Evolutionary conservation across 2,329 filamentous ascomycete species (phyloP).

Genomic region (Beauveria varroae): DNA sequence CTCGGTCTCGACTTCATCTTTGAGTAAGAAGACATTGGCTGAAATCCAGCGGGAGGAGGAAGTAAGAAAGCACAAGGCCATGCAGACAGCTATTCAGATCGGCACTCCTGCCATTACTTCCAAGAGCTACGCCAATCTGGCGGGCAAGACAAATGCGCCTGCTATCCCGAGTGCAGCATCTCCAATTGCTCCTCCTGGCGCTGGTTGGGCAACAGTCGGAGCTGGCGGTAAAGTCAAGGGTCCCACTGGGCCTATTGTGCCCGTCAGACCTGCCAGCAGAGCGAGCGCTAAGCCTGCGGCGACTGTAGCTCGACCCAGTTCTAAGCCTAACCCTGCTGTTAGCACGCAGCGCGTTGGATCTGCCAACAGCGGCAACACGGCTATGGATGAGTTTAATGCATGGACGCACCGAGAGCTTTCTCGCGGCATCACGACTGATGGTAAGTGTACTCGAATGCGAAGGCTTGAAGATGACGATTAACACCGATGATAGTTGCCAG

Average conservation of each 20-base stretch:
- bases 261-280: constrained; percentile 36
- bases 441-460: constrained; percentile 30
- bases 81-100: constrained; percentile 41
- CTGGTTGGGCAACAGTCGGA: constrained; percentile 90
- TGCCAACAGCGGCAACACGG: constrained; percentile 37
- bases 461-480: not conserved
- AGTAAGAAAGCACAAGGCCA: constrained; percentile 70
- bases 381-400: constrained; percentile 88
- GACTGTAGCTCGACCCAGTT: constrained; percentile 42
- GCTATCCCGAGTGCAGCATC: constrained; percentile 21
- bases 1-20: constrained; percentile 12
- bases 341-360: constrained; percentile 13
- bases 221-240: constrained; percentile 86
- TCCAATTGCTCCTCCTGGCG: constrained; percentile 33
- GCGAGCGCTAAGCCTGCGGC: constrained; percentile 34
- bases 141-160: constrained; percentile 55
- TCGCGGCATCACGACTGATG: constrained; percentile 57
- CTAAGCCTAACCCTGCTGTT: constrained; percentile 35
- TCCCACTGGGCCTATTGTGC: constrained; percentile 51
- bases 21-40: constrained; percentile 78
- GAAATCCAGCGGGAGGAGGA: constrained; percentile 98
- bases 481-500: constrained; percentile 53
- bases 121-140: constrained; percentile 93
- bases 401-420: constrained; percentile 78
- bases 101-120: constrained; percentile 45